Evolutionary conservation across 345 rosid genomes (phyloP).

Genomic region (Triadica sebifera): DNA sequence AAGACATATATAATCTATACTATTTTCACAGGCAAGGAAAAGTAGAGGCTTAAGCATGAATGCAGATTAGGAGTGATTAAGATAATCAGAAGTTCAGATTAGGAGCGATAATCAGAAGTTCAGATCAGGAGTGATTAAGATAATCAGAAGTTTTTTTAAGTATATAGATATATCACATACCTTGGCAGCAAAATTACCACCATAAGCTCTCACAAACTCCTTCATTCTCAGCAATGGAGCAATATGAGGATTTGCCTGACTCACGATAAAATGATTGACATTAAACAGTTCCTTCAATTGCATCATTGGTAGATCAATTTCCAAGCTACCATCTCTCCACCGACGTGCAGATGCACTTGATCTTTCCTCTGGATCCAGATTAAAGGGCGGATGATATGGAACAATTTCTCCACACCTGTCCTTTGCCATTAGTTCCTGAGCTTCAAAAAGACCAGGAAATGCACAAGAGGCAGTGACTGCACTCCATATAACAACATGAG

Average conservation of each 20-base stretch:
- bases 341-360: conserved; percentile 59
- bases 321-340: conserved; percentile 99
- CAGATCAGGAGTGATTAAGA: not conserved
- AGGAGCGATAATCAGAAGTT: no score
- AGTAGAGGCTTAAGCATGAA: not conserved
- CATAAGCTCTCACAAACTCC: conserved; percentile 75
- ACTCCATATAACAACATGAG: conserved; percentile 99
- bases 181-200: conserved; percentile 99
- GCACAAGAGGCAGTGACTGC: conserved; percentile 99
- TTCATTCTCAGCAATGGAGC: conserved; percentile 78
- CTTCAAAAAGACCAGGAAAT: conserved; percentile 96
- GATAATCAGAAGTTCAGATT: not conserved
- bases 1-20: no score
- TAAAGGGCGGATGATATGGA: conserved; percentile 95
- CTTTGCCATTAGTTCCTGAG: conserved; percentile 98
- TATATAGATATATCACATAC: conserved; percentile 33
- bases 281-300: conserved; percentile 94
- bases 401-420: conserved; percentile 89
- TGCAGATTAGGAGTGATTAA: not conserved
- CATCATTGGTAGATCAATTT: conserved; percentile 97
- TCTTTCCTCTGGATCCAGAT: conserved; percentile 78
- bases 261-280: conserved; percentile 95
- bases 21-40: not conserved
- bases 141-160: not conserved
- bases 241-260: conserved; percentile 99